These are phyloP conservation scores for Trypanosoma brucei DNA, from an alignment of 208 protist species.

Conservation along the genomic window DNA sequence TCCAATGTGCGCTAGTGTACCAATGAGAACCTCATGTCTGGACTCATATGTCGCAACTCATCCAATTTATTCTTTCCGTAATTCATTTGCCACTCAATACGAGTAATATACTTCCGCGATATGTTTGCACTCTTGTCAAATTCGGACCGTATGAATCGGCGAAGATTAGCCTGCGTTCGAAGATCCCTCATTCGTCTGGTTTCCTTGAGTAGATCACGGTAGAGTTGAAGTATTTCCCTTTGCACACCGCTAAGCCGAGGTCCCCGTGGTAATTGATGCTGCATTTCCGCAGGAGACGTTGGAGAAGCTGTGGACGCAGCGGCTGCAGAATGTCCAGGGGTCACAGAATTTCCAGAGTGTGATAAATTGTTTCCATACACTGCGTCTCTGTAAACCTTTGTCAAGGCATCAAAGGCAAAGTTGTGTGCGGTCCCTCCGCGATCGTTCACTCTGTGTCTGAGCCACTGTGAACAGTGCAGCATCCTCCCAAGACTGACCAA, in stretches of 20 bases:
- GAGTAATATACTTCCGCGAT: constrained; percentile 56
- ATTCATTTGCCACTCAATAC: constrained; percentile 84
- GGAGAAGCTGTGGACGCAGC: background rate
- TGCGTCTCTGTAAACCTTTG: constrained; percentile 64
- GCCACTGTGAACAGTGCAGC: constrained; percentile 13
- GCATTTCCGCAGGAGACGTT: background rate
- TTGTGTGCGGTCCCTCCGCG: constrained; percentile 39
- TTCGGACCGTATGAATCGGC: constrained; percentile 60
- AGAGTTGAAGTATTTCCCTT: constrained; percentile 62
- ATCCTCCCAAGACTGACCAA: constrained; percentile 12
- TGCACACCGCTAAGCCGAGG: constrained; percentile 75
- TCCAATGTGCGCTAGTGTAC: constrained; percentile 9
- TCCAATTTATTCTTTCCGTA: constrained; percentile 77
- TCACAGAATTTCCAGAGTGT: constrained; percentile 33
- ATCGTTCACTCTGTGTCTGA: constrained; percentile 43
- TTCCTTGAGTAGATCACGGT: constrained; percentile 64
- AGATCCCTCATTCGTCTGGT: constrained; percentile 49
- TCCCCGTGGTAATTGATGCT: background rate
- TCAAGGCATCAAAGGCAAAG: constrained; percentile 73
- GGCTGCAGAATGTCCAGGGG: constrained; percentile 17
- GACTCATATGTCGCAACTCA: constrained; percentile 65
- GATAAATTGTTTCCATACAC: constrained; percentile 38
- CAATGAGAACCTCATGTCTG: constrained; percentile 56
- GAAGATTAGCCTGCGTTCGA: constrained; percentile 41
- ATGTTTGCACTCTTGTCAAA: constrained; percentile 63